Base-by-base conservation (phyloP, 2,329 filamentous ascomycete genomes). In the Aspergillus latus region DNA sequence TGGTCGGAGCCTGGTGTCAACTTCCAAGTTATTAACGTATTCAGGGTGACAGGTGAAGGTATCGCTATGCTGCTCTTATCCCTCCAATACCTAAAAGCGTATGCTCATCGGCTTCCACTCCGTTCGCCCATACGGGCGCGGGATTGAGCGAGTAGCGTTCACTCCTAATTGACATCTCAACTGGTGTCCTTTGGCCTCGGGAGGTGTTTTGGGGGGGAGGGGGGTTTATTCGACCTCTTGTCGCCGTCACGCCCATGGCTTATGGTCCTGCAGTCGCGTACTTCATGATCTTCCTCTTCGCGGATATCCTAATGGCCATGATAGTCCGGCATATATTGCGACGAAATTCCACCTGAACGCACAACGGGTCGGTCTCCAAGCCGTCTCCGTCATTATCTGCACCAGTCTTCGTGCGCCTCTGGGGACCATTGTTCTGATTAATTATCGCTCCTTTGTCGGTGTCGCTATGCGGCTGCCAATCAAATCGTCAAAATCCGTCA, bases 401-500 rank as follows among this genome's bases (percentile, higher is more conserved):
- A 80, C 79, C 0, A 64, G 85, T 2, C 72, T 86, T 5, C 84
- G 84, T 21, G 84, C 87, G 68, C 82, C 84, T 62, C 67, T 85
- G n/a, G 83, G 82, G 84, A 83, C 2, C 70, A 75, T 42, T 62
- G 80, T n/a, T 83, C 80, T 9, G 83, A 86, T 51, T 69, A 72
- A 26, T 87, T 85, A 11, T 80, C 80, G 0, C 84, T n/a, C 84
- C 0, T 72, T 85, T 11, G 66, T 86, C 5, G 84, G 84, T 6
- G 78, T 76, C 5, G 83, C 75, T 2, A 78, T 83, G 79, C 78
- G 0, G 80, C 76, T 5, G 84, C 84, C 0, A 86, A 85, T 59
- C 84, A 87, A 69, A 78, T 87, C 30, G 77, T 86, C 15, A 86
- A 84, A 0, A 86, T n/a, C 84, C 0, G 80, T 86, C 1, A 67